Conservation (phyloP, 108 stramenopile genomes). For the Cyclotella kingstonii region DNA sequence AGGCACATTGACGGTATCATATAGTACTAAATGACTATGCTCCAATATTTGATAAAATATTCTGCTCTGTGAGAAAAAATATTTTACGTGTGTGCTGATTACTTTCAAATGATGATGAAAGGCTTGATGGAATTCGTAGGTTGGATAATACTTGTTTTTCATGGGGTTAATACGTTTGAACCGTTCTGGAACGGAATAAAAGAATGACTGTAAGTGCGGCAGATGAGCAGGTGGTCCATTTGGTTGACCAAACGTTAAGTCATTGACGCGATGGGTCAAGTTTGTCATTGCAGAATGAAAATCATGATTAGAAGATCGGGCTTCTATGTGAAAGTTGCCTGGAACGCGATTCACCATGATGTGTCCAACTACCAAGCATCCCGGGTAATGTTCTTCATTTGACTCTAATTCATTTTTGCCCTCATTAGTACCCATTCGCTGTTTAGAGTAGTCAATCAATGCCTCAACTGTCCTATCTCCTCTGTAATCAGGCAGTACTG, state of each 20-base stretch:
- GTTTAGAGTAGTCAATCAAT: slow-evolving; percentile 63
- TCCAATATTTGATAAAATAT: slow-evolving; percentile 82
- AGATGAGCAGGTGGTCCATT: slow-evolving; percentile 18
- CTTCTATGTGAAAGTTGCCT: slow-evolving; percentile 97
- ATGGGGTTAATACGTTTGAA: slow-evolving; percentile 76
- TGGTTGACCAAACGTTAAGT: slow-evolving; percentile 79
- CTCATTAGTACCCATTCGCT: slow-evolving; percentile 53
- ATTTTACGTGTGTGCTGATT: slow-evolving; percentile 79
- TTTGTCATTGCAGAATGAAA: slow-evolving; percentile 93
- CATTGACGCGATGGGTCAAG: slow-evolving; percentile 89
- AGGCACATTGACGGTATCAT: slow-evolving; percentile 72
- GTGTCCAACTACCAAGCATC: slow-evolving; percentile 83
- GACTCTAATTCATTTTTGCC: slow-evolving; percentile 52
- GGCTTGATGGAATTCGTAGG: slow-evolving; percentile 79
- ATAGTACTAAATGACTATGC: slow-evolving; percentile 81
- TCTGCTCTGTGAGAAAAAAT: slow-evolving; percentile 15
- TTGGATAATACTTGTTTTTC: slow-evolving; percentile 67
- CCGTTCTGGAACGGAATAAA: slow-evolving; percentile 64
- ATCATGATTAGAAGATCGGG: slow-evolving; percentile 88
- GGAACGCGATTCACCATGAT: slow-evolving; percentile 94
- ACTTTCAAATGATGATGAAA: slow-evolving; percentile 98
- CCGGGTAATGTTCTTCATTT: slow-evolving; percentile 73
- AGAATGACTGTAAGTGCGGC: neutral
- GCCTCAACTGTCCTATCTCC: slow-evolving; percentile 89
- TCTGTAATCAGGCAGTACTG: slow-evolving; percentile 67